These are phyloP conservation scores for Clonostachys byssicola DNA, from an alignment of 2,329 filamentous ascomycete species.

Conservation along the genomic window DNA sequence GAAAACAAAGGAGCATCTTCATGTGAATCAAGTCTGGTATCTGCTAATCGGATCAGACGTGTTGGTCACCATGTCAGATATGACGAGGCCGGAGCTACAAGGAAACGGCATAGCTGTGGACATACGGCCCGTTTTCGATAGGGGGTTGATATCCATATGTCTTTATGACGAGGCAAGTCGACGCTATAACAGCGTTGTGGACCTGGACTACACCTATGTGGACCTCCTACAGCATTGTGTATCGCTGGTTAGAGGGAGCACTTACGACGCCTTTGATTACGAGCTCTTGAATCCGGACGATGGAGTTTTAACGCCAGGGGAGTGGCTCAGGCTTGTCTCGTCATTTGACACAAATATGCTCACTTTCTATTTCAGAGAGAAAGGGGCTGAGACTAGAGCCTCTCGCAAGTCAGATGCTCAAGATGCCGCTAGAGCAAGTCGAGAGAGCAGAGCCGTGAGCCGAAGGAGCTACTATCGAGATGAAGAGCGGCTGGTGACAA, in stretches of 20 bases:
- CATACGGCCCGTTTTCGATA: neutral
- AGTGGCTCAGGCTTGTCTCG: neutral
- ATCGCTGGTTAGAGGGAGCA: neutral
- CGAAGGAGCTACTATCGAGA: too few species aligned
- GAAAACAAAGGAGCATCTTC: neutral
- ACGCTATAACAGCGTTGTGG: neutral
- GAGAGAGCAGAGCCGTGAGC: too few species aligned
- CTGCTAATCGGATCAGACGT: slow-evolving; percentile 1
- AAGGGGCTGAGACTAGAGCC: neutral
- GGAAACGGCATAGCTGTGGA: neutral
- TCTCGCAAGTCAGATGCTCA: too few species aligned
- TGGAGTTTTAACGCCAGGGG: neutral
- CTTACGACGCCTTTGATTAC: neutral
- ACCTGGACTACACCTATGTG: slow-evolving; percentile 1
- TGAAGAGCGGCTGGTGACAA: too few species aligned
- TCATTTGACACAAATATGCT: neutral
- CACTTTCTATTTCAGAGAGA: neutral
- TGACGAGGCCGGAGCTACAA: neutral
- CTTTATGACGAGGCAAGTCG: neutral
- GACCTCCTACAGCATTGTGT: slow-evolving; percentile 2
- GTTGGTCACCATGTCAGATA: slow-evolving; percentile 2
- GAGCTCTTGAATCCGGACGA: neutral
- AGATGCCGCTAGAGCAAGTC: too few species aligned
- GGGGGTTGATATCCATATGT: neutral
- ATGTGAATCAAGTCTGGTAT: slow-evolving; percentile 3